A percentile compares a stretch with the other conserved stretches of the same genome.
phyloP scores from a whole-genome alignment of 305 asterid species.

The Fraxinus angustifolia region DNA sequence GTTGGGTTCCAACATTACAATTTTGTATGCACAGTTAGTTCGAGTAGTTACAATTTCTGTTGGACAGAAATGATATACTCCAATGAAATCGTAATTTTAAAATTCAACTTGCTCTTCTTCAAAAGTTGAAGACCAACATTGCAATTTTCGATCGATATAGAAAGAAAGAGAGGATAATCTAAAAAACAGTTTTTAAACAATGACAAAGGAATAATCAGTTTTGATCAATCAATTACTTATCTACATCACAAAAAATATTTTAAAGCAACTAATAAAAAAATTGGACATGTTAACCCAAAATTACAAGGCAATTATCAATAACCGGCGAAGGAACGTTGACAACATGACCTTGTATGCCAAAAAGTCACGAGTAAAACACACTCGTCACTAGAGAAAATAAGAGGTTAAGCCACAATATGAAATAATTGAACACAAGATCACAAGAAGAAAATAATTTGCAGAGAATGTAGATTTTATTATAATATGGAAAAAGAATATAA shows the following conservation, averaged over 20 bases:
- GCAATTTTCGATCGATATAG: not conserved
- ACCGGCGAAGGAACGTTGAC: slow-evolving; percentile 75
- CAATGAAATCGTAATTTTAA: not conserved
- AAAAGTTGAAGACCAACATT: not conserved
- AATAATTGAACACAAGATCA: too few species aligned
- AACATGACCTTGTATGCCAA: slow-evolving; percentile 67
- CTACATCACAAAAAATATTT: slow-evolving; percentile 46
- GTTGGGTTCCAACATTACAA: not conserved
- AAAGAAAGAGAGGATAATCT: not conserved
- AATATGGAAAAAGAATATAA: too few species aligned
- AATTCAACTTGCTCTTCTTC: not conserved
- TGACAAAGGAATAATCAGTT: not conserved
- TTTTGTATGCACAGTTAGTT: not conserved
- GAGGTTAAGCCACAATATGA: too few species aligned
- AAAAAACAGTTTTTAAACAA: not conserved
- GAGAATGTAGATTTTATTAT: too few species aligned
- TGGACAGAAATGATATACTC: not conserved
- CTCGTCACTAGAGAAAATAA: too few species aligned
- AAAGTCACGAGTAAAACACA: slow-evolving; percentile 17
- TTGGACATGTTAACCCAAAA: slow-evolving; percentile 21
- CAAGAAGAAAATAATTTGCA: too few species aligned
- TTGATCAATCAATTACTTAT: slow-evolving; percentile 31
- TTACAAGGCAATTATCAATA: slow-evolving; percentile 25
- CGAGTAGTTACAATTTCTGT: not conserved
- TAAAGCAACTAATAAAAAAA: slow-evolving; percentile 49